Evolutionary conservation across 441 rosid species (phyloP).

Genomic region (Pelargonium cotyledonis): DNA sequence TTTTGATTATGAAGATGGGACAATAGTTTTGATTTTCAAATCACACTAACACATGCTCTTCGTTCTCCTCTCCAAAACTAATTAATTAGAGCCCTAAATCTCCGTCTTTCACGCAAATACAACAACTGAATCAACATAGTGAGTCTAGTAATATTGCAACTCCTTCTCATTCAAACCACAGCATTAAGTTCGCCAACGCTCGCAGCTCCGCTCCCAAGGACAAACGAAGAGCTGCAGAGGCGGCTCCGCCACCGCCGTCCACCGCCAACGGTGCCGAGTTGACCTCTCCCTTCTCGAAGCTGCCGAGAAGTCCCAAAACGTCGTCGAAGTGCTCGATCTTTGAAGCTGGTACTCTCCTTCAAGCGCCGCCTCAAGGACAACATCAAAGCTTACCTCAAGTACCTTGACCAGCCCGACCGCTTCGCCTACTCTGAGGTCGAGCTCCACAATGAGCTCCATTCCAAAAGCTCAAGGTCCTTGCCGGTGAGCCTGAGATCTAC

Average conservation of each 20-base stretch:
- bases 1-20: too few species aligned
- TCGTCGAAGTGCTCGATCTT: conserved; percentile 66
- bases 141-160: background rate
- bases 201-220: conserved; percentile 6
- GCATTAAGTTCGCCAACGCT: conserved; percentile 6
- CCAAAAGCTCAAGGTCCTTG: conserved; percentile 81
- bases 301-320: conserved; percentile 56
- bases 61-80: too few species aligned
- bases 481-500: conserved; percentile 90
- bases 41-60: too few species aligned
- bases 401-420: conserved; percentile 77
- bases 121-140: background rate
- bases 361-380: conserved; percentile 93
- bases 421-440: conserved; percentile 92
- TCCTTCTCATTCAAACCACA: too few species aligned
- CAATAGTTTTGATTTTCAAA: too few species aligned
- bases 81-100: too few species aligned
- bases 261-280: conserved; percentile 24
- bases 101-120: too few species aligned
- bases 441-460: conserved; percentile 82
- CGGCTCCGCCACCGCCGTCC: background rate
- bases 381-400: conserved; percentile 92
- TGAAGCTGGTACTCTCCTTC: conserved; percentile 79
- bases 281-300: conserved; percentile 88
- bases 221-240: conserved; percentile 12